phyloP scores from a whole-genome alignment of 305 asterid genomes.

The Salvia sclarea region DNA sequence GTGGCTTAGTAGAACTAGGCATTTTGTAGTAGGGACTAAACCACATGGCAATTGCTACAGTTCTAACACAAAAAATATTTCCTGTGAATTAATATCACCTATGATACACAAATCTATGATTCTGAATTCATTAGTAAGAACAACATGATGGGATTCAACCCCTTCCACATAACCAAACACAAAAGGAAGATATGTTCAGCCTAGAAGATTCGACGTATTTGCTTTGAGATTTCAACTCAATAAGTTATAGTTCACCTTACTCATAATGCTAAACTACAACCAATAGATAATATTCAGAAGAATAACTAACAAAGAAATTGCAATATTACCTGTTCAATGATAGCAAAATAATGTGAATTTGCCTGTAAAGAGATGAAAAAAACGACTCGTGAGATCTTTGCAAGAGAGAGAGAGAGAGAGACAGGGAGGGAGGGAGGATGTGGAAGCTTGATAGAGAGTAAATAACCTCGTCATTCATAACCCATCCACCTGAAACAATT shows the following conservation, averaged over 20 bases:
- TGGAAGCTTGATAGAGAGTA: too few relatives aligned
- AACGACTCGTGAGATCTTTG: slow-evolving; percentile 33
- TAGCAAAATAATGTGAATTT: slow-evolving; percentile 94
- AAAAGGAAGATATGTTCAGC: background rate
- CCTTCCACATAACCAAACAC: background rate
- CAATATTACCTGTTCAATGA: slow-evolving; percentile 85
- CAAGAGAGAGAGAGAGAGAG: too few relatives aligned
- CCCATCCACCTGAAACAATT: slow-evolving; percentile 99
- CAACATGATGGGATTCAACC: background rate
- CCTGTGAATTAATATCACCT: too few relatives aligned
- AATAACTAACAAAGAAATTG: slow-evolving; percentile 16
- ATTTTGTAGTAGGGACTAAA: background rate
- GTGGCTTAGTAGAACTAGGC: background rate
- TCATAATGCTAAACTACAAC: slow-evolving; percentile 11
- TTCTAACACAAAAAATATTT: too few relatives aligned
- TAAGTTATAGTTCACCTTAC: slow-evolving; percentile 14
- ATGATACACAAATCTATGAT: background rate
- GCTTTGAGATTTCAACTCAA: slow-evolving; percentile 2
- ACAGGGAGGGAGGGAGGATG: too few relatives aligned
- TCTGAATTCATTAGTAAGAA: background rate
- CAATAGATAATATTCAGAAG: slow-evolving; percentile 21
- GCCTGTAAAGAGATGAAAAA: slow-evolving; percentile 64
- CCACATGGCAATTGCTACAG: background rate
- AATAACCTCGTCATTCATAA: slow-evolving; percentile 98
- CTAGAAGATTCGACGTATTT: background rate